Evolutionary conservation across 805 yeast genomes (phyloP), one percentile per base, ranked within the genome.

Genomic region (Teunomyces kruisii): DNA sequence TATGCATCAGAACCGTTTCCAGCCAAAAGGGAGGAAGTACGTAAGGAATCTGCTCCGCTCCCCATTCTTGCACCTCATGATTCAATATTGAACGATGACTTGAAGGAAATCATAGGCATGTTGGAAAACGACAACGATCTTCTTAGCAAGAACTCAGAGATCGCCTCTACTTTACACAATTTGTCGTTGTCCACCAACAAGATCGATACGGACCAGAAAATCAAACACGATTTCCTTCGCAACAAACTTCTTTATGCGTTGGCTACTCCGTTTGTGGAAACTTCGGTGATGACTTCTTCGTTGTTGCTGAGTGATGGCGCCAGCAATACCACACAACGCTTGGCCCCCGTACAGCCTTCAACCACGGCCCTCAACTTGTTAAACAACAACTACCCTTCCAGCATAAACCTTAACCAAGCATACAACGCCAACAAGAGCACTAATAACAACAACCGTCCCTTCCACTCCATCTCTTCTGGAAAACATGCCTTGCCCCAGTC

Each of bases 401-500:
- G 19, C 31, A 10, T 9, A 6, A 31, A 31, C 26, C 28, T 26
- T 3, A 26, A 26, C 12, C 28, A 26, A 26, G 28, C 45, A 2
- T n/a, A 17, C 1, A 40, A 24, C 9, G 28, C 39, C 9, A 29
- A 13, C 17, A 39, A 39, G 32, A 28, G 30, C 15, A 30, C 44
- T 7, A 46, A 29, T 14, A 47, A 45, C 41, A 58, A 62, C 39
- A 64, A 66, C 27, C 57, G 85, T 29, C 78, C 82, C 9, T 81
- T 78, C 63, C 88, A 88, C 68, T 61, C 84, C 30, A 67, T 82
- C 48, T 75, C 88, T 0, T 76, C 90, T 0, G 83, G 86, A 2
- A 89, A 86, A 54, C 84, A 83, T 47, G 64, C 85, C 0, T 72
- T 80, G 1, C 92, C 92, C 9, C 94, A 88, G 57, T 94, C 96